Conservation (phyloP, 2,329 filamentous ascomycete genomes). For the Fusarium foetens region DNA sequence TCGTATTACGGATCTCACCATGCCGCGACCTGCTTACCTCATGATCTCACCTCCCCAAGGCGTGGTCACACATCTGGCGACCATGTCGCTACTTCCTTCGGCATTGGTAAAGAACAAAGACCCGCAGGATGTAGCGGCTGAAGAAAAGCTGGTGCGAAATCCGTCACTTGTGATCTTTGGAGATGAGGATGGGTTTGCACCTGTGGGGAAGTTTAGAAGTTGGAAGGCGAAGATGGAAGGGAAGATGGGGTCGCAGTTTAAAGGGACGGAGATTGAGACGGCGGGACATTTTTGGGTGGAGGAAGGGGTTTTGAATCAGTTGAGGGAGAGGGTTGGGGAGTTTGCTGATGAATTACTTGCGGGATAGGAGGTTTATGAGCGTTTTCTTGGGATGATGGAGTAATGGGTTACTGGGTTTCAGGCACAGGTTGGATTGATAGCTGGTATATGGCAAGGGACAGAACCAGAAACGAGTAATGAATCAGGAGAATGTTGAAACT, state of each 20-base stretch:
- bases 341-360: constrained; percentile 43
- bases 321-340: constrained; percentile 40
- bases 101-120: constrained; percentile 39
- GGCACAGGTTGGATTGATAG: no score
- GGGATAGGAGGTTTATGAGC: background rate
- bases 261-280: constrained; percentile 58
- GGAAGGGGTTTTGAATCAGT: constrained; percentile 55
- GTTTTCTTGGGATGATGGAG: background rate
- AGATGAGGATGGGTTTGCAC: constrained; percentile 78
- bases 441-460: background rate
- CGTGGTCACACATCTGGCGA: constrained; percentile 68
- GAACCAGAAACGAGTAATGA: background rate
- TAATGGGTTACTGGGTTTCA: background rate
- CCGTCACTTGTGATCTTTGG: constrained; percentile 79
- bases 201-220: constrained; percentile 68
- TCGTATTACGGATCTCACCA: constrained; percentile 48
- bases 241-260: constrained; percentile 57
- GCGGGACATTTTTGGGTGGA: constrained; percentile 74
- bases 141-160: constrained; percentile 66
- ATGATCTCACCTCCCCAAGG: constrained; percentile 75
- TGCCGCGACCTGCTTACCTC: constrained; percentile 64
- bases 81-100: constrained; percentile 64
- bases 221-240: constrained; percentile 70
- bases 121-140: constrained; percentile 49
- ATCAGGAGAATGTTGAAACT: background rate